phyloP scores from a whole-genome alignment of 2,329 filamentous ascomycete genomes.

The Apiospora rasikravindrae region DNA sequence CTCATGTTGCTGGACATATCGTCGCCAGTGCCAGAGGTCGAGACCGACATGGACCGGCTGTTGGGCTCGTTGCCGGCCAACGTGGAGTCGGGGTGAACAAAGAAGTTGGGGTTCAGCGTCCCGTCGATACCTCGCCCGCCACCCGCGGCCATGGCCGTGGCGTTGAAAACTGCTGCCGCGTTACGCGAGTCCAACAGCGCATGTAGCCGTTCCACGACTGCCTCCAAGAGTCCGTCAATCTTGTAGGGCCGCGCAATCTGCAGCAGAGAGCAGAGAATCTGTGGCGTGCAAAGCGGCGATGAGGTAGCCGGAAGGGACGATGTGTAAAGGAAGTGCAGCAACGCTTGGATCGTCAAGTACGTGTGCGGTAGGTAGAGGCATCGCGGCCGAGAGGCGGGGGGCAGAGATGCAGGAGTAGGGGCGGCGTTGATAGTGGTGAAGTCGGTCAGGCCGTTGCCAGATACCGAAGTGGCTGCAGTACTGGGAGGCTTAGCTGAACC shows the following conservation, averaged over 20 bases:
- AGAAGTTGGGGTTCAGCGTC: constrained; percentile 67
- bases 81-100: constrained; percentile 50
- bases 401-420: constrained; percentile 61
- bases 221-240: constrained; percentile 89
- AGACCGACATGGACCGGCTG: constrained; percentile 37
- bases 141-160: constrained; percentile 95
- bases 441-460: constrained; percentile 46
- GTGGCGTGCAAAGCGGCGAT: constrained; percentile 85
- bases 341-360: constrained; percentile 83
- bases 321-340: constrained; percentile 93
- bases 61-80: constrained; percentile 29
- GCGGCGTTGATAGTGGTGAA: constrained; percentile 58
- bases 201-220: constrained; percentile 89
- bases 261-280: constrained; percentile 92
- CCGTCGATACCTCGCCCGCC: constrained; percentile 84
- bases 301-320: constrained; percentile 80
- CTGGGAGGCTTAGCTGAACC: constrained; percentile 50
- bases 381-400: constrained; percentile 73
- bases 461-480: constrained; percentile 51
- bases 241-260: constrained; percentile 94
- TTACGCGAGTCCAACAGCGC: constrained; percentile 89
- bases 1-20: constrained; percentile 34
- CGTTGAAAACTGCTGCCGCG: constrained; percentile 96
- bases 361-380: constrained; percentile 95
- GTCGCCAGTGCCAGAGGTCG: constrained; percentile 33